Percentiles rank a stretch among this genome's conserved stretches.
These are phyloP conservation scores for Homolaphlyctis polyrhiza DNA, from an alignment of 371 early-diverging fungal species.

Conservation along the genomic window DNA sequence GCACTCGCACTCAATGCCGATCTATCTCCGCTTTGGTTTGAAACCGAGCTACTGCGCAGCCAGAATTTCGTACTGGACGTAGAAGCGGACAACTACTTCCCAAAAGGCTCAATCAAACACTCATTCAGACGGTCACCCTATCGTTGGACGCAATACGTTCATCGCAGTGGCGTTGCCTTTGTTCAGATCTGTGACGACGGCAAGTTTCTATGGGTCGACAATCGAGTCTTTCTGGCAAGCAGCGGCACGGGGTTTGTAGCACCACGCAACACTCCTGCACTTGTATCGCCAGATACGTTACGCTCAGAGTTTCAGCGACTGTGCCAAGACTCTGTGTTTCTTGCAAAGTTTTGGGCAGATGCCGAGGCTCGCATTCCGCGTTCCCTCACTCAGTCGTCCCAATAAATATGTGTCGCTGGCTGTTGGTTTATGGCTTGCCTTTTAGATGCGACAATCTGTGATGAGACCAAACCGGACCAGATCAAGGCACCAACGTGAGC, in stretches of 20 bases:
- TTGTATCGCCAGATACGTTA: conserved; percentile 46
- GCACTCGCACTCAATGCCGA: neutral
- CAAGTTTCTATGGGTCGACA: conserved; percentile 58
- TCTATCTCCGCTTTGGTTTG: conserved; percentile 70
- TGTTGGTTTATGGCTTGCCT: no score
- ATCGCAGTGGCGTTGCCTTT: conserved; percentile 86
- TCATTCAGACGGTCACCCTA: conserved; percentile 65
- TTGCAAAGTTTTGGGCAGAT: neutral
- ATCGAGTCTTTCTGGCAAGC: conserved; percentile 6
- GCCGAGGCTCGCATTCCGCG: neutral
- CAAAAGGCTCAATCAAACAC: conserved; percentile 55
- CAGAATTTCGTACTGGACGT: conserved; percentile 89
- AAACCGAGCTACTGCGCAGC: conserved; percentile 71
- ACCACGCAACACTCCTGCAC: neutral
- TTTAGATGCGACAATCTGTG: no score
- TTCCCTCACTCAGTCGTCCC: no score
- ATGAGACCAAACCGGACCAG: no score
- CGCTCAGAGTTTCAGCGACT: conserved; percentile 41
- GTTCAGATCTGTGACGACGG: conserved; percentile 74
- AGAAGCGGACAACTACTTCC: conserved; percentile 76
- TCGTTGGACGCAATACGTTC: conserved; percentile 85
- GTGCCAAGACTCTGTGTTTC: neutral
- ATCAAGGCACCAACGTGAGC: no score
- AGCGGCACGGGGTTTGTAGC: neutral
- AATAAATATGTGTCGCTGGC: no score